Evolutionary conservation across 257 asterid species (phyloP), one percentile per base, ranked within the genome.

Genomic region (Solanum paucissectum): DNA sequence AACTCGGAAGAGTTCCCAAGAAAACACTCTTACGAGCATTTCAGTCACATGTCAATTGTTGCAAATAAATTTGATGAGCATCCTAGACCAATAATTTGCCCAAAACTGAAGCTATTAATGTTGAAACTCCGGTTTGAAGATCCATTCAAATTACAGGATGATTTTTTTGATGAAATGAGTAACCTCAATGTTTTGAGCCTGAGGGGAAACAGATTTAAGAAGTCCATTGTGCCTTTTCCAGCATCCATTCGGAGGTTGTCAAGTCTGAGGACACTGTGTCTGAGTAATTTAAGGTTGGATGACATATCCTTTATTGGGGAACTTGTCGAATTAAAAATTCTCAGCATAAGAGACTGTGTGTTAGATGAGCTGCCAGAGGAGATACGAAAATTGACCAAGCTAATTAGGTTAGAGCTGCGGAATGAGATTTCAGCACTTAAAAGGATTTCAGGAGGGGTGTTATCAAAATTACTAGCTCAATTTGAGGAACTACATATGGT

Each of bases 401-500:
- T 88, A 81, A 88, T 44, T 76, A 46, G 12, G 32, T 55, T 88
- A 12, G 69, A 86, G 49, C n/a, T 88, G 18, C 33, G 55, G 55
- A 64, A 64, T 9, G 2, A 1, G 0, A 10, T 29, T 29, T 29
- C 29, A 2, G 2, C 62, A 3, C 55, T 69, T 36, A 1, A 1
- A 36, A 34, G 44, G 25, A n/a, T 85, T 85, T 55, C 32, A 62
- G 3, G 7, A 10, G 88, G 83, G 13, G 37, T 44, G 62, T 42
- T 88, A 68, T n/a, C 21, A 16, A 23, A 14, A 9, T 29, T 29
- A 29, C 14, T 88, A 52, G 23, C 0, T 62, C 86, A 14, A 32
- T 79, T 88, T 12, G 90, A 86, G 62, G 90, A 88, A 18, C 32
- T 88, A 25, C 87, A 79, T n/a, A 12, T 86, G 27, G 38, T 46